These are phyloP conservation scores for Fusarium sp. DNA, from an alignment of 2,329 filamentous ascomycete species.

Conservation along the genomic window DNA sequence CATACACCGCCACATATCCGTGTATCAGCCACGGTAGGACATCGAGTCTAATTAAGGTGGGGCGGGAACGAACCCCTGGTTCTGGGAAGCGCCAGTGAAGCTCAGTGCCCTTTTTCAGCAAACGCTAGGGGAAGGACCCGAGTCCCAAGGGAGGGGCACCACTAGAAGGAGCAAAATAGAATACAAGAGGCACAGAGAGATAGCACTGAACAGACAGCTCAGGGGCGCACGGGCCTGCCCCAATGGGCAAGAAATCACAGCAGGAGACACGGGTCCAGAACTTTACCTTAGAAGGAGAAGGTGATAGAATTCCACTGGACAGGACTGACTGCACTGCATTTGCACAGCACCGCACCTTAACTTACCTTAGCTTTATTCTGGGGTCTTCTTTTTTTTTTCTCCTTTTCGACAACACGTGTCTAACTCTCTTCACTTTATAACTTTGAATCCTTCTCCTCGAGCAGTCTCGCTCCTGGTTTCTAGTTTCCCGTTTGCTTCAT, in stretches of 20 bases:
- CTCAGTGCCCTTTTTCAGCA: slow-evolving; percentile 20
- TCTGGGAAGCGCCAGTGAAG: slow-evolving; percentile 1
- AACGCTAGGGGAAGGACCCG: slow-evolving; percentile 38
- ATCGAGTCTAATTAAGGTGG: slow-evolving; percentile 12
- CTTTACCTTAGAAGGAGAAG: slow-evolving; percentile 33
- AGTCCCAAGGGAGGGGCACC: slow-evolving; percentile 31
- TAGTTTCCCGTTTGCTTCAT: slow-evolving; percentile 24
- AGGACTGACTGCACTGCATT: not conserved
- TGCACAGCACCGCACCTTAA: slow-evolving; percentile 23
- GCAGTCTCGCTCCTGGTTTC: slow-evolving; percentile 35
- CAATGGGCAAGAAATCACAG: slow-evolving; percentile 39
- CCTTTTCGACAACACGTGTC: slow-evolving; percentile 36
- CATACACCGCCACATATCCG: not conserved
- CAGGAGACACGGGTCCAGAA: slow-evolving; percentile 43
- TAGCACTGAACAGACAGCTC: slow-evolving; percentile 20
- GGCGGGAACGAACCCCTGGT: slow-evolving; percentile 23
- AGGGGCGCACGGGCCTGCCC: slow-evolving; percentile 39
- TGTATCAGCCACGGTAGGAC: slow-evolving; percentile 2
- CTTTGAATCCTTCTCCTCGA: slow-evolving; percentile 19
- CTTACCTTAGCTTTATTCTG: slow-evolving; percentile 28
- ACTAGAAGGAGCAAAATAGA: slow-evolving; percentile 14
- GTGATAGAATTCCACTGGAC: slow-evolving; percentile 41
- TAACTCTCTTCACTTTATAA: slow-evolving; percentile 10
- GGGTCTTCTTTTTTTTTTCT: slow-evolving; percentile 29
- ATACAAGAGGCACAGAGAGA: slow-evolving; percentile 3